Percentiles rank a stretch among this genome's conserved stretches.
These are phyloP conservation scores for Sporothrix pseudoabietina DNA, from an alignment of 2,329 filamentous ascomycete genomes.

Conservation along the genomic window DNA sequence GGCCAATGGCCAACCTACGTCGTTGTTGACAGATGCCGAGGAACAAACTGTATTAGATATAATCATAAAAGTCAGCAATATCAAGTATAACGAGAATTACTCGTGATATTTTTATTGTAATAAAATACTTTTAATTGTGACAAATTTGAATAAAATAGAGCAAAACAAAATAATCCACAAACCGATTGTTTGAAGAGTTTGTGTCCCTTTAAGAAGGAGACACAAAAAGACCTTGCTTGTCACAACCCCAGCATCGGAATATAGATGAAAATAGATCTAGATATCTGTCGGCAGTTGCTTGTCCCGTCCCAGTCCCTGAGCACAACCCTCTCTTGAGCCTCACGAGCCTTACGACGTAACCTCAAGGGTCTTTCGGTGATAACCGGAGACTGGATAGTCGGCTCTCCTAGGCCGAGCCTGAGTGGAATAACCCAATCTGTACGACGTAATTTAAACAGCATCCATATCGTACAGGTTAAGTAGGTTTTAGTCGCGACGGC, in stretches of 20 bases:
- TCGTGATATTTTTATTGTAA: neutral
- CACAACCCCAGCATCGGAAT: neutral
- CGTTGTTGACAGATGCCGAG: neutral
- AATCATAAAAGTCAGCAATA: neutral
- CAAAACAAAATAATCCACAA: neutral
- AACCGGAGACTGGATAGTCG: neutral
- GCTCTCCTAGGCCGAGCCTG: neutral
- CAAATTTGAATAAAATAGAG: neutral
- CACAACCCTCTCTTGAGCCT: neutral
- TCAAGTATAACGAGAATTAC: neutral
- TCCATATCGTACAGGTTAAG: slow-evolving; percentile 6
- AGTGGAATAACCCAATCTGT: neutral
- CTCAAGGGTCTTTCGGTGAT: neutral
- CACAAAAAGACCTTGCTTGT: neutral
- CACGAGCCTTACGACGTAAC: slow-evolving; percentile 5
- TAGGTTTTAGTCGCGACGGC: slow-evolving; percentile 1
- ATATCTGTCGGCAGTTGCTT: neutral
- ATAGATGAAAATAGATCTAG: neutral
- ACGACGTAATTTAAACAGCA: neutral
- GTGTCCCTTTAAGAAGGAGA: neutral
- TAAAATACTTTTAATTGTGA: neutral
- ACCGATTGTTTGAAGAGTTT: neutral
- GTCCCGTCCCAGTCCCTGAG: neutral
- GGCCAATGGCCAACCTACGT: neutral
- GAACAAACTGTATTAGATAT: neutral